Percentiles rank a stretch among this genome's conserved stretches.
Evolutionary conservation across 805 yeast genomes (phyloP).

Genomic region (Brettanomyces naardenensis): DNA sequence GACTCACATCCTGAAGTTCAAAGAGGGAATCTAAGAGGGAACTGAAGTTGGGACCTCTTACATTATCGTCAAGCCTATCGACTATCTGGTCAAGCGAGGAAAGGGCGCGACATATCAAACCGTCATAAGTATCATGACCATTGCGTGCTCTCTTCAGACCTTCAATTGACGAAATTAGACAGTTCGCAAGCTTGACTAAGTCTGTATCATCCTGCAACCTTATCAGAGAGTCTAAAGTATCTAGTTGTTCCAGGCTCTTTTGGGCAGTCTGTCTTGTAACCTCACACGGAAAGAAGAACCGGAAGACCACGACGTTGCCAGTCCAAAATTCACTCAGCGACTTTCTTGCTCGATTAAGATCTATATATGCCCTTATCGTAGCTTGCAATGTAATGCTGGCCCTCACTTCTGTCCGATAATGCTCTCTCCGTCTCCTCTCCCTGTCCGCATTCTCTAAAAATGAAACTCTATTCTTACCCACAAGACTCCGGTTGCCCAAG

Average conservation of each 20-base stretch:
- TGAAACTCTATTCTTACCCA: slow-evolving; percentile 29
- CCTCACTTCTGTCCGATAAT: slow-evolving; percentile 37
- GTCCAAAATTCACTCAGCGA: slow-evolving; percentile 17
- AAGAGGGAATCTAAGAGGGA: too few relatives aligned
- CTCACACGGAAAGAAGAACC: slow-evolving; percentile 20
- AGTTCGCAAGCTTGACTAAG: neutral
- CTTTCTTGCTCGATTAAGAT: slow-evolving; percentile 21
- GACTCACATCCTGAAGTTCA: too few relatives aligned
- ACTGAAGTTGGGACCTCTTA: too few relatives aligned
- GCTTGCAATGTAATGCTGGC: slow-evolving; percentile 47
- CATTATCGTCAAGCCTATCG: neutral
- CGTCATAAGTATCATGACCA: too few relatives aligned
- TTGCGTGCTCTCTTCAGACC: too few relatives aligned
- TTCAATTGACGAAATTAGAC: neutral
- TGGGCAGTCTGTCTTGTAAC: slow-evolving; percentile 8
- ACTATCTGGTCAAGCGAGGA: neutral
- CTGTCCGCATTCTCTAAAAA: slow-evolving; percentile 55
- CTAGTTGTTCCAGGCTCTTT: slow-evolving; percentile 7
- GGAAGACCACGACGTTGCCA: slow-evolving; percentile 22
- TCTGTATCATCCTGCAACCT: neutral
- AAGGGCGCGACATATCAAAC: neutral
- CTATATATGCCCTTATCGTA: slow-evolving; percentile 33
- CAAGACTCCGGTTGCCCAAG: slow-evolving; percentile 28
- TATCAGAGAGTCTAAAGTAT: neutral
- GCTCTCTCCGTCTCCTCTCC: slow-evolving; percentile 62